Base-by-base conservation (phyloP, 1,139 yeast genomes). In the Saccharomyces hybrid region DNA sequence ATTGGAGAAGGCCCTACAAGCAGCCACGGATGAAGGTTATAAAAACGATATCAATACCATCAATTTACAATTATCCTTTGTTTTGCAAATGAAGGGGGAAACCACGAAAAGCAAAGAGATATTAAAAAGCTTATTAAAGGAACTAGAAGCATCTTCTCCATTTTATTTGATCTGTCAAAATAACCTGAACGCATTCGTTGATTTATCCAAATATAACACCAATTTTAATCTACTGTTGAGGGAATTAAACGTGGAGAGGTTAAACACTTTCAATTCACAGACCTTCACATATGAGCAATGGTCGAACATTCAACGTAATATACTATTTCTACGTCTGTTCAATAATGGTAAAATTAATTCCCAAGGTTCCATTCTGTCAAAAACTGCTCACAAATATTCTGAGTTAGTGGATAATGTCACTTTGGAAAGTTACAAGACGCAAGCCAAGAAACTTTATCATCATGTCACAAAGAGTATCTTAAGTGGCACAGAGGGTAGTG, bases 31-130 rank as follows among this genome's bases (percentile, higher is more conserved):
- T 2, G 67, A 71, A 38, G 70, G 70, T 9, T 60, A 60, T 26
- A 67, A 66, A 41, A 68, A 72, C 42, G 79, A 79, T 59, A 61
- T 71, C 34, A 65, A 69, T 51, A 56, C 78, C 1, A 71, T 76
- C 21, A 72, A 76, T 48, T 71, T 88, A 48, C 95, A 91, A 64
- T 79, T 79, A 29, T 86, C 96, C 0, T 89, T 80, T 65, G 80
- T 85, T 24, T 72, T 81, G 55, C 82, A 81, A 58, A 58, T 76
- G 11, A 66, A 72, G 34, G 84, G 84, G 6, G 69, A 80, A 8
- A 46, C 56, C 1, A 73, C 66, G 1, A 74, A 75, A 52, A 81
- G 89, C 2, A 59, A 71, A 51, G 62, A 69, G 2, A 71, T 83
- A 4, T 65, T 82, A 50, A 61, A 67, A 2, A 55, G 58, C 5